Conservation (phyloP, 352 stramenopile species). For the Pythium brassicae region DNA sequence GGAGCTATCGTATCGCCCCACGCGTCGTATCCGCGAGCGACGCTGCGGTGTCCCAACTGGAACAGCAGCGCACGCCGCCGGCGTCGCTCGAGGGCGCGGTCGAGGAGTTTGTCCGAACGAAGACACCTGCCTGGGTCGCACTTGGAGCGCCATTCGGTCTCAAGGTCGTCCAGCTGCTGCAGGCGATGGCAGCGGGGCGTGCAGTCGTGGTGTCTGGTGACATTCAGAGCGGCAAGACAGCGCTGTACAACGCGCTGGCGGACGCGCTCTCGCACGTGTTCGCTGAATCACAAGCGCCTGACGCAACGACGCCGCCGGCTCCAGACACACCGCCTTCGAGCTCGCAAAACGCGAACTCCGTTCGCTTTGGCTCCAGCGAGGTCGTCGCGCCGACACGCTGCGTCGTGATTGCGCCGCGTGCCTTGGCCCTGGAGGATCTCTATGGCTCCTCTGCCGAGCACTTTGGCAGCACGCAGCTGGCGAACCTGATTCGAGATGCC, state of each 20-base stretch:
- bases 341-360: not conserved
- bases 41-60: not conserved
- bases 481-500: conserved; percentile 37
- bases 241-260: conserved; percentile 37
- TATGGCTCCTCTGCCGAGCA: conserved; percentile 18
- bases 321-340: not conserved
- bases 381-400: conserved; percentile 13
- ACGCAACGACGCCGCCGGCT: not conserved
- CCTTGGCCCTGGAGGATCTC: conserved; percentile 28
- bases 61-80: too few species aligned
- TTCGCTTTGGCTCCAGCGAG: not conserved
- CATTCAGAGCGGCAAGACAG: conserved; percentile 48
- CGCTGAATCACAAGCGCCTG: not conserved
- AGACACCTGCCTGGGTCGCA: conserved; percentile 19
- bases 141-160: conserved; percentile 27
- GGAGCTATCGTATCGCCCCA: conserved; percentile 13
- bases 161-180: conserved; percentile 46
- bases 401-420: conserved; percentile 40
- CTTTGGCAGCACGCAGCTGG: conserved; percentile 27
- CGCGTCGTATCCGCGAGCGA: not conserved
- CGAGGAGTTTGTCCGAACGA: conserved; percentile 17
- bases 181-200: conserved; percentile 22
- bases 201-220: conserved; percentile 37
- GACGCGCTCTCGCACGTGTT: conserved; percentile 20
- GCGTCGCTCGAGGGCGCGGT: conserved; percentile 28